Percentiles rank a stretch among this genome's conserved stretches.
These are phyloP conservation scores for Hyphopichia burtonii DNA, from an alignment of 1,139 yeast genomes.

Conservation along the genomic window DNA sequence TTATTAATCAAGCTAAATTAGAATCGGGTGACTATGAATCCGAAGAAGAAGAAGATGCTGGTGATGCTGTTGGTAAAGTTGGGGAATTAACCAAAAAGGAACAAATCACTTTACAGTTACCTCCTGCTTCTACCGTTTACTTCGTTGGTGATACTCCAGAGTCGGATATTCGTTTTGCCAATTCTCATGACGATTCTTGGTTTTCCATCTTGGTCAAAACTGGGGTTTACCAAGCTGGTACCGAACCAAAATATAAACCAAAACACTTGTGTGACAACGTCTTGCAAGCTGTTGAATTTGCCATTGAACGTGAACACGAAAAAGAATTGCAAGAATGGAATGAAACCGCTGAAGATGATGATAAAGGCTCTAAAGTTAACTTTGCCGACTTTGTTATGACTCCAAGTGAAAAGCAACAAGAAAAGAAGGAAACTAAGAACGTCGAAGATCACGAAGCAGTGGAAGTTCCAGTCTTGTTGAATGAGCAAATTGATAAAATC, in stretches of 20 bases:
- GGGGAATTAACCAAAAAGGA: constrained; percentile 33
- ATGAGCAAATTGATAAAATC: constrained; percentile 38
- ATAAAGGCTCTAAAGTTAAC: constrained; percentile 37
- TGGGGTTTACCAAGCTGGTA: constrained; percentile 82
- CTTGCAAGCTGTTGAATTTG: constrained; percentile 77
- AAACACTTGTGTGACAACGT: constrained; percentile 72
- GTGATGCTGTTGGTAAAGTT: constrained; percentile 26
- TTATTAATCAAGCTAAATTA: constrained; percentile 44
- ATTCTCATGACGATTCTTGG: constrained; percentile 83
- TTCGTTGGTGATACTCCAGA: constrained; percentile 95
- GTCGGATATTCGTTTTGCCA: constrained; percentile 83
- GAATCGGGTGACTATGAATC: constrained; percentile 36
- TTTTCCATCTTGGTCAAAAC: constrained; percentile 81
- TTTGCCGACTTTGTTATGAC: constrained; percentile 51
- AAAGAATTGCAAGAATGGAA: constrained; percentile 74
- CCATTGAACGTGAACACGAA: constrained; percentile 76
- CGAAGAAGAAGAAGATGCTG: constrained; percentile 27
- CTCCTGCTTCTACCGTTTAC: constrained; percentile 82
- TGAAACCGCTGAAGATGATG: constrained; percentile 39
- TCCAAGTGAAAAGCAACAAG: constrained; percentile 33
- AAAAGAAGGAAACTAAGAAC: constrained; percentile 5
- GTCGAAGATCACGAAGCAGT: constrained; percentile 37
- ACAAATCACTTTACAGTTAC: constrained; percentile 55
- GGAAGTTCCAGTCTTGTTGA: constrained; percentile 43
- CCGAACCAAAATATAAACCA: constrained; percentile 75